Conservation (phyloP, 192 early-diverging fungal species). For the Entomortierella beljakovae region DNA sequence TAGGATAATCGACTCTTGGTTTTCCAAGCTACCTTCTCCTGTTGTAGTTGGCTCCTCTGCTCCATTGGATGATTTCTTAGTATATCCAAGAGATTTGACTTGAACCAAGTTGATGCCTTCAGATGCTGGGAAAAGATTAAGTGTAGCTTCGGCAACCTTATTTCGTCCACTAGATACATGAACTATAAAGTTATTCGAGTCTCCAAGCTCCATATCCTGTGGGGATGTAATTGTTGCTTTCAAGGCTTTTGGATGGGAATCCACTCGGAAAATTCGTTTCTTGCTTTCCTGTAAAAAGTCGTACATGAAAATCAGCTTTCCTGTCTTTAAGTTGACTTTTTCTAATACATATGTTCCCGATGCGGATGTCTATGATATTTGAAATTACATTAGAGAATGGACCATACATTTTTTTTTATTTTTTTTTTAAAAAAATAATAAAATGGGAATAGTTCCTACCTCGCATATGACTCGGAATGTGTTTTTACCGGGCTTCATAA, state of each 20-base stretch:
- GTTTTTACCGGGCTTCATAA: slow-evolving; percentile 64
- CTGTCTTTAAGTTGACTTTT: slow-evolving; percentile 62
- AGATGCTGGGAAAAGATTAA: slow-evolving; percentile 28
- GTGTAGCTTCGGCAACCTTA: slow-evolving; percentile 35
- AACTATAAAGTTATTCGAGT: slow-evolving; percentile 52
- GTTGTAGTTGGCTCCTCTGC: background rate
- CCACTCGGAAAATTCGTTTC: slow-evolving; percentile 62
- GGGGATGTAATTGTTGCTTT: slow-evolving; percentile 49
- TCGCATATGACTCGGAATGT: slow-evolving; percentile 61
- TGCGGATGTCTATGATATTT: slow-evolving; percentile 57
- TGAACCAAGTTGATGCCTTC: slow-evolving; percentile 35
- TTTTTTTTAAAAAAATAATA: background rate
- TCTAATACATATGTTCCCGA: slow-evolving; percentile 73
- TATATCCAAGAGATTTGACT: slow-evolving; percentile 18
- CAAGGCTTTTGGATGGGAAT: slow-evolving; percentile 55
- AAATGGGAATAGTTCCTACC: no score
- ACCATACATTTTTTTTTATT: background rate
- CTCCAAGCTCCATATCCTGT: slow-evolving; percentile 46
- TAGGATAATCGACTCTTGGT: slow-evolving; percentile 22
- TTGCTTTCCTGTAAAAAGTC: slow-evolving; percentile 62
- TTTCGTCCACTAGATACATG: slow-evolving; percentile 49
- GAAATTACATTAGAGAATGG: background rate
- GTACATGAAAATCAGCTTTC: slow-evolving; percentile 69
- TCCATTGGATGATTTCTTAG: slow-evolving; percentile 9
- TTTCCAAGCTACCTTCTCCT: slow-evolving; percentile 26